Evolutionary conservation across 768 basidiomycete genomes (phyloP).

Genomic region (Calocybe gangraenosa): DNA sequence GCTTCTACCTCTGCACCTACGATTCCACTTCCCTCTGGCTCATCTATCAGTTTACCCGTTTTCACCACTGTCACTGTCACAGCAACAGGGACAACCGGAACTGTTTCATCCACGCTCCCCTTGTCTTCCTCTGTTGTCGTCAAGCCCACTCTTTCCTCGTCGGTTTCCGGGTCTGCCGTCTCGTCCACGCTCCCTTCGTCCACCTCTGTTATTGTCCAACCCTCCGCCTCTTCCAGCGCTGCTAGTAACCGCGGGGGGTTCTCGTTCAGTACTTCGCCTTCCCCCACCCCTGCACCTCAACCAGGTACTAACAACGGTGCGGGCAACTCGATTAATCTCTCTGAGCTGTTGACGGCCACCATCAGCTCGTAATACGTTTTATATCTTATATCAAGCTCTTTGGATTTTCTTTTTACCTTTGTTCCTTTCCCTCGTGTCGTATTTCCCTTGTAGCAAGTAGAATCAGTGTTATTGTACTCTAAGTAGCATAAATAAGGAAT

Average conservation of each 20-base stretch:
- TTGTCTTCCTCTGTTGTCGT: too few relatives aligned
- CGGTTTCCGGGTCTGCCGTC: constrained; percentile 1
- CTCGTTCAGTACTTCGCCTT: constrained; percentile 9
- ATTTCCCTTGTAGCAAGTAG: too few relatives aligned
- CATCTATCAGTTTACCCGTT: constrained; percentile 1
- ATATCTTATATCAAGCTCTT: too few relatives aligned
- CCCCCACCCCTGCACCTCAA: constrained; percentile 10
- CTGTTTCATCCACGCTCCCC: background rate
- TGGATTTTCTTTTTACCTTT: too few relatives aligned
- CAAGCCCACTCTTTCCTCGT: background rate
- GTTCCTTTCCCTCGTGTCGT: too few relatives aligned
- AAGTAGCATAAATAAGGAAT: too few relatives aligned
- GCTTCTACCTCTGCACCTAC: constrained; percentile 11
- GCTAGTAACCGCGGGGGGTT: background rate
- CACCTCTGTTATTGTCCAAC: constrained; percentile 4
- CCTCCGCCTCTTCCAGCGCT: background rate
- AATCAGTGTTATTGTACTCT: too few relatives aligned
- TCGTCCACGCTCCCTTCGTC: constrained; percentile 4
- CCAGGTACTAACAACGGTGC: constrained; percentile 8
- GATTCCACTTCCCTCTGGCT: background rate
- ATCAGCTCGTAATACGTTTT: constrained; percentile 5
- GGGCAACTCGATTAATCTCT: constrained; percentile 11
- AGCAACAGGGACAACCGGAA: background rate
- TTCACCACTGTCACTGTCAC: background rate
- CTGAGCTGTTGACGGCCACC: constrained; percentile 15